Base-by-base conservation (phyloP, 2,329 filamentous ascomycete species). In the Ceratocystis lukuohia region DNA sequence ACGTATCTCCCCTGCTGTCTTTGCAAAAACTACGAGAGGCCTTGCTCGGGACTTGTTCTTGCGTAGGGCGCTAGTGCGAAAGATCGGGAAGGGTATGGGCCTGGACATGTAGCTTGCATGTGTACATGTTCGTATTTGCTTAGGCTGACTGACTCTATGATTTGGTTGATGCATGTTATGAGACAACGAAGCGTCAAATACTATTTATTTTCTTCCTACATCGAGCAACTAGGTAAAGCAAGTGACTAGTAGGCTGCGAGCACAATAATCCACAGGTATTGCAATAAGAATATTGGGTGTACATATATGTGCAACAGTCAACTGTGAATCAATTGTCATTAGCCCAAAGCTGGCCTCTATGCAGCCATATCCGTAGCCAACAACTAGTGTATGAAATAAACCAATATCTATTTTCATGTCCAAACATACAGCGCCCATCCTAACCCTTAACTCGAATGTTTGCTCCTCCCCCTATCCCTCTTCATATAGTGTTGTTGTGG, bases 41-140 rank as follows among this genome's bases (percentile, higher is more conserved):
- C 76, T 94, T 64, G 88, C 88, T 1, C 78, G 90, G 62, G 90
- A 95, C 75, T 89, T 88, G 82, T 95, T 89, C 73, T 74, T 92
- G 73, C 91, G 91, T 79, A 92, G 92, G 79, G 89, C 88, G 7
- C 76, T 93, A 63, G 85, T 88, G 59, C 84, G 83, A 73, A 93
- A 93, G 79, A 90, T 92, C 74, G 87, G 84, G 2, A 79, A 78
- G 67, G 88, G 89, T 0, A 88, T 94, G 86, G 89, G 88, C 1
- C 76, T 94, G 67, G 73, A 59, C 45, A 68, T 68, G 61, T 61
- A 66, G 8, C 10, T 12, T 41, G 10, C 37, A 15, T 1, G 37
- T 41, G 12, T 41, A 12, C 12, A 41, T 41, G 12, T 41, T 41
- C 37, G 15, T 15, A 15, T 41, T 41, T 41, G 37, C 12, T 12